Evolutionary conservation across 129 eudicot genomes (phyloP).

Genomic region (Flaveria bidentis): DNA sequence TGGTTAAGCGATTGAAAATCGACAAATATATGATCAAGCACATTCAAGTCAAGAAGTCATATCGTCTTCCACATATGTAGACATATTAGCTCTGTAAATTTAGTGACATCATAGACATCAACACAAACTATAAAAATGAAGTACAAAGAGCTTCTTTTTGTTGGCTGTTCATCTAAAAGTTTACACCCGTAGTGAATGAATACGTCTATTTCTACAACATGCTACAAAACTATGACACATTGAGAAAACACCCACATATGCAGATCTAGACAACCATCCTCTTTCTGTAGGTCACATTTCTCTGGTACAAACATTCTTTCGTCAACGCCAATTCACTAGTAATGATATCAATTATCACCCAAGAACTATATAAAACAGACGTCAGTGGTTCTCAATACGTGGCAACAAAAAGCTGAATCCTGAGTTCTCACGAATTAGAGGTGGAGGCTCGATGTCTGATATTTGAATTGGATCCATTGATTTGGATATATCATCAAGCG

Average conservation of each 20-base stretch:
- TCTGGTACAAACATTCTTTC: constrained; percentile 6
- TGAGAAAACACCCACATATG: not conserved
- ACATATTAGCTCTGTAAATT: too few species aligned
- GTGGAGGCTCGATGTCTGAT: constrained; percentile 76
- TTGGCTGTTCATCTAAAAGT: constrained; percentile 12
- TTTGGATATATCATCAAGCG: constrained; percentile 86
- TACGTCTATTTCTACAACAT: constrained; percentile 27
- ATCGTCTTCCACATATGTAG: not conserved
- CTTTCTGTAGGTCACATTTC: not conserved
- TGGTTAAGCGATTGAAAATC: not conserved
- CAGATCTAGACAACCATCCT: constrained; percentile 14
- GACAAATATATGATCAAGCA: not conserved
- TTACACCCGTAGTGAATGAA: not conserved
- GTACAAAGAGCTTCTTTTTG: not conserved
- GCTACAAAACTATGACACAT: constrained; percentile 17
- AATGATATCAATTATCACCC: constrained; percentile 18
- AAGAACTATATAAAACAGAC: constrained; percentile 16
- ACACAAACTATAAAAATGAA: not conserved
- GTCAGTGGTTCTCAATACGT: constrained; percentile 43
- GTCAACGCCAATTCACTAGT: not conserved
- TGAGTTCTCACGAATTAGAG: constrained; percentile 64
- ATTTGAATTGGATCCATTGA: constrained; percentile 83
- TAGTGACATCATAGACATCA: not conserved
- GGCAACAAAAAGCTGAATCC: constrained; percentile 85
- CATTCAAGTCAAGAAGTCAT: not conserved